Conservation (phyloP, 331 rosid species). For the Stylosanthes scabra region DNA sequence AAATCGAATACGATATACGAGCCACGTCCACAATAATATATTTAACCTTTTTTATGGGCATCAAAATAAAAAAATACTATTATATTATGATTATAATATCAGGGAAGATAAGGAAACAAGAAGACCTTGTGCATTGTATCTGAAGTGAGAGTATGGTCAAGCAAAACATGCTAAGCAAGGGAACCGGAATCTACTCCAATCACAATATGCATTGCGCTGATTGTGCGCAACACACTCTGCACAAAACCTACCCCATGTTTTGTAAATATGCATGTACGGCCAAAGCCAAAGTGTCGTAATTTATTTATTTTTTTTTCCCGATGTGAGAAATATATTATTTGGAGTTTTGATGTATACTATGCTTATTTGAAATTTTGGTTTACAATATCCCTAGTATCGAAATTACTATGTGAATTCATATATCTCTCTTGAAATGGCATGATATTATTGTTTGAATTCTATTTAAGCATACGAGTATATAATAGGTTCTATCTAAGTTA, state of each 20-base stretch:
- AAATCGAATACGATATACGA: neutral
- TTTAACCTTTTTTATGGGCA: neutral
- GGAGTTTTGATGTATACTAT: too few relatives aligned
- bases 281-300: neutral
- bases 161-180: neutral
- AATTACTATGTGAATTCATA: too few relatives aligned
- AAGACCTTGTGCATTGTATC: conserved; percentile 16
- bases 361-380: too few relatives aligned
- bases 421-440: too few relatives aligned
- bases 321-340: too few relatives aligned
- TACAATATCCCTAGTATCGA: too few relatives aligned
- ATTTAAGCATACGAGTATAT: too few relatives aligned
- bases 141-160: neutral
- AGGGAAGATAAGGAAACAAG: conserved; percentile 9
- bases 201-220: conserved; percentile 4
- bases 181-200: conserved; percentile 29
- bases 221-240: neutral
- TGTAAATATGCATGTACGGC: neutral
- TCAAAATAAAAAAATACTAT: neutral
- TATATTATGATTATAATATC: neutral
- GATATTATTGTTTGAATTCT: too few relatives aligned
- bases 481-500: too few relatives aligned
- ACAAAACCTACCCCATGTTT: neutral
- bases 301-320: too few relatives aligned
- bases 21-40: neutral